Evolutionary conservation across 805 yeast genomes (phyloP).

Genomic region (Sugiyamaella smithiae): DNA sequence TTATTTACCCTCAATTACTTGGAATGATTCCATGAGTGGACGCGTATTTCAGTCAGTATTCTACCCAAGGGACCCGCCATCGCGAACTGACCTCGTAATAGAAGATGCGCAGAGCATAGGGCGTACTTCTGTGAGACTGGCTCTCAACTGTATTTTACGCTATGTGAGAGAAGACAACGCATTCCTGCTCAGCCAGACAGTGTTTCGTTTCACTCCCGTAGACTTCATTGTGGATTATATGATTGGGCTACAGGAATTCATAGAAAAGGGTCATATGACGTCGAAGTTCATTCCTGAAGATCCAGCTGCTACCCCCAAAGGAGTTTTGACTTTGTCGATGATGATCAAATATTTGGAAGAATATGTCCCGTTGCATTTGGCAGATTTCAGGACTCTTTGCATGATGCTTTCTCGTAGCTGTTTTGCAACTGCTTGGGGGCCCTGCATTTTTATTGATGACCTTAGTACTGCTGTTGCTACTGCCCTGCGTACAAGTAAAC

Average conservation of each 20-base stretch:
- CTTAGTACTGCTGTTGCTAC: background rate
- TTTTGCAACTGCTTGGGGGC: slow-evolving; percentile 2
- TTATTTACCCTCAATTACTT: background rate
- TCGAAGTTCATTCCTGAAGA: background rate
- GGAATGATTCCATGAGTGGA: background rate
- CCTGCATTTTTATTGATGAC: slow-evolving; percentile 1
- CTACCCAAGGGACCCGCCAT: background rate
- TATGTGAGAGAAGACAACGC: background rate
- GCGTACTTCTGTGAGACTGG: background rate
- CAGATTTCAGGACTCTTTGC: background rate
- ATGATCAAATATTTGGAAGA: background rate
- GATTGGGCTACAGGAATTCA: background rate
- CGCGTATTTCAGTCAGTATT: background rate
- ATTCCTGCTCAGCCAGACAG: background rate
- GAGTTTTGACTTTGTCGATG: background rate
- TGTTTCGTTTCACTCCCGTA: background rate
- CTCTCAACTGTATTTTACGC: background rate
- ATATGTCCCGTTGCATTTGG: background rate
- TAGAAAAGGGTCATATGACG: background rate
- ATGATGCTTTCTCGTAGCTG: background rate
- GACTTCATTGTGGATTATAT: background rate
- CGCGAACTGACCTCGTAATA: background rate
- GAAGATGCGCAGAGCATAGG: background rate
- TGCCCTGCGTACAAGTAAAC: background rate
- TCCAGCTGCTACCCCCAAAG: background rate